Evolutionary conservation across 75 land plant species (phyloP).

Genomic region (Cupressus sempervirens): DNA sequence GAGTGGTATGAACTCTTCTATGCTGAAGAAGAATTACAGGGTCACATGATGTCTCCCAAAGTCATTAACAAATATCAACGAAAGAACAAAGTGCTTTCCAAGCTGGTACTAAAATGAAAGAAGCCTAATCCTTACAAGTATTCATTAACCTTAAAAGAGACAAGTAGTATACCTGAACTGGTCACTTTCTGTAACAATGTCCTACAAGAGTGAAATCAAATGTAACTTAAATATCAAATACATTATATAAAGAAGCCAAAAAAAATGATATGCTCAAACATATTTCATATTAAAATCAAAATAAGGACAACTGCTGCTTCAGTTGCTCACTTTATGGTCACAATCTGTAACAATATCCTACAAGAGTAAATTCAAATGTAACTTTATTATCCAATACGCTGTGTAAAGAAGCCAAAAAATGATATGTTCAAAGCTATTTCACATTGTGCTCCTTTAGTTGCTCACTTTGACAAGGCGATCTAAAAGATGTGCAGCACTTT

Average conservation of each 20-base stretch:
- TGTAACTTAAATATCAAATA: background rate
- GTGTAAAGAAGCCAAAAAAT: background rate
- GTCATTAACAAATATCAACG: background rate
- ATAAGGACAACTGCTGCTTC: too few species aligned
- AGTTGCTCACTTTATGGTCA: conserved; percentile 40
- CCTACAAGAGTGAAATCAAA: conserved; percentile 46
- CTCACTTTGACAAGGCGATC: conserved; percentile 94
- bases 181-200: conserved; percentile 99
- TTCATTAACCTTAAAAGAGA: background rate
- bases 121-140: conserved; percentile 5
- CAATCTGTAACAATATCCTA: conserved; percentile 99
- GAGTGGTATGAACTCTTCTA: conserved; percentile 96
- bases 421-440: background rate
- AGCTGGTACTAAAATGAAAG: background rate
- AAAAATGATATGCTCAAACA: too few species aligned
- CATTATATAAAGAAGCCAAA: background rate
- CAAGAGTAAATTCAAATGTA: conserved; percentile 10
- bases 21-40: conserved; percentile 39
- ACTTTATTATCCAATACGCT: background rate
- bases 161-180: conserved; percentile 74
- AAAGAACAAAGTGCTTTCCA: background rate
- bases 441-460: background rate
- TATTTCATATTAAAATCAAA: too few species aligned
- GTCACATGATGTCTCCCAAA: background rate
- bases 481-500: conserved; percentile 99